phyloP scores from a whole-genome alignment of 1,139 yeast species.

The Yamadazyma aaseri region DNA sequence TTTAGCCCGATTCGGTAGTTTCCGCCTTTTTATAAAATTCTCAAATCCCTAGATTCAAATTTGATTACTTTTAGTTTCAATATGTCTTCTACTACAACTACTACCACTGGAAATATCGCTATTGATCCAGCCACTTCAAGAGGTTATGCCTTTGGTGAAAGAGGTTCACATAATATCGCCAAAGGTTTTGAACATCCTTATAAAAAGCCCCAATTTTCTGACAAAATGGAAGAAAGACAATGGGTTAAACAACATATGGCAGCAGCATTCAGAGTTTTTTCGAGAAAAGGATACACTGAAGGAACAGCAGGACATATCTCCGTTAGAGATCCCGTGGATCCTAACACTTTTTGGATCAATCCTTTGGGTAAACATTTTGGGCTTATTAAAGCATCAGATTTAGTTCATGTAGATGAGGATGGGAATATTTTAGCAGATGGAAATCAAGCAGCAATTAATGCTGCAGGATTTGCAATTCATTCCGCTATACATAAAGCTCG shows the following conservation, averaged over 20 bases:
- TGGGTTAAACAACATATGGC: slow-evolving; percentile 78
- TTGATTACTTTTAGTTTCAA: neutral
- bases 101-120: slow-evolving; percentile 1
- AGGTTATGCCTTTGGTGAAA: slow-evolving; percentile 65
- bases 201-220: slow-evolving; percentile 50
- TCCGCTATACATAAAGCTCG: slow-evolving; percentile 74
- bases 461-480: slow-evolving; percentile 82
- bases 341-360: slow-evolving; percentile 75
- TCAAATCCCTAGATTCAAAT: too few relatives aligned
- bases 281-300: slow-evolving; percentile 70
- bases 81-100: slow-evolving; percentile 2
- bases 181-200: slow-evolving; percentile 49
- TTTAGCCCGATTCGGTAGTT: slow-evolving; percentile 3
- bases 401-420: slow-evolving; percentile 73
- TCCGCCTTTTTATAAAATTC: slow-evolving; percentile 1
- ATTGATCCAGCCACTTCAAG: slow-evolving; percentile 29
- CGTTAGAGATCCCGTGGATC: slow-evolving; percentile 72
- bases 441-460: slow-evolving; percentile 62
- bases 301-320: slow-evolving; percentile 84
- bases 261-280: slow-evolving; percentile 76
- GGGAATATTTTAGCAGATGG: slow-evolving; percentile 70
- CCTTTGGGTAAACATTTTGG: slow-evolving; percentile 74
- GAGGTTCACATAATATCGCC: slow-evolving; percentile 54
- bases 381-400: slow-evolving; percentile 64
- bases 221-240: slow-evolving; percentile 51